These are phyloP conservation scores for Tylopilus rubrobrunneus DNA, from an alignment of 768 basidiomycete genomes.

Conservation along the genomic window DNA sequence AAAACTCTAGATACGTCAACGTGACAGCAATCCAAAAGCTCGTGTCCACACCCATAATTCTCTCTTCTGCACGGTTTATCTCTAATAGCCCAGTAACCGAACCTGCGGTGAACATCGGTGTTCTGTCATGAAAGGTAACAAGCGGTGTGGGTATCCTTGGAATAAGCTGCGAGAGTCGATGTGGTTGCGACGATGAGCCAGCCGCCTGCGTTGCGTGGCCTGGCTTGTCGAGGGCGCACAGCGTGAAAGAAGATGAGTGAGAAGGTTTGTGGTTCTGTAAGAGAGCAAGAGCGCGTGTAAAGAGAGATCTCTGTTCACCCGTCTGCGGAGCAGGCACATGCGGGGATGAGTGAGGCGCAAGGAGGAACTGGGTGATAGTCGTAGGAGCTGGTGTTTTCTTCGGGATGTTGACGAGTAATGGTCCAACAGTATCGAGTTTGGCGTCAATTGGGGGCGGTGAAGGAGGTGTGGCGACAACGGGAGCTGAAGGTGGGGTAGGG, in stretches of 20 bases:
- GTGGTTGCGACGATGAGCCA: conserved; percentile 22
- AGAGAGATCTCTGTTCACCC: conserved; percentile 38
- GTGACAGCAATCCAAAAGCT: conserved; percentile 78
- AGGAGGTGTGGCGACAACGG: conserved; percentile 31
- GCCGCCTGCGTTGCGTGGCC: conserved; percentile 11
- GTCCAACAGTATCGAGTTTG: conserved; percentile 23
- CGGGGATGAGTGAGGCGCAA: conserved; percentile 43
- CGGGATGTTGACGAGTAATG: not conserved
- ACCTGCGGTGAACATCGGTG: conserved; percentile 57
- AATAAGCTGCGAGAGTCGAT: conserved; percentile 18
- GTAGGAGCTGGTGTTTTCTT: conserved; percentile 8
- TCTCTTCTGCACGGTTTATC: conserved; percentile 53
- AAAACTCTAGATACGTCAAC: conserved; percentile 71
- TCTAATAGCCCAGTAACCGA: conserved; percentile 62
- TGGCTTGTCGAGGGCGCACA: conserved; percentile 31
- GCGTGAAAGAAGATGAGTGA: conserved; percentile 60
- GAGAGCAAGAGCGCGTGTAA: conserved; percentile 48
- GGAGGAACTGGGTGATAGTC: conserved; percentile 47
- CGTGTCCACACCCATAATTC: conserved; percentile 62
- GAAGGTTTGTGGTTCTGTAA: conserved; percentile 50
- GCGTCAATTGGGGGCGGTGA: conserved; percentile 32
- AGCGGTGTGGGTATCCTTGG: conserved; percentile 42
- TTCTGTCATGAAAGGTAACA: conserved; percentile 67
- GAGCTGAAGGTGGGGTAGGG: conserved; percentile 44
- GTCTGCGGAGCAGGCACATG: conserved; percentile 28